phyloP scores from a whole-genome alignment of 768 basidiomycete genomes.

The Gautieria morchelliformis region DNA sequence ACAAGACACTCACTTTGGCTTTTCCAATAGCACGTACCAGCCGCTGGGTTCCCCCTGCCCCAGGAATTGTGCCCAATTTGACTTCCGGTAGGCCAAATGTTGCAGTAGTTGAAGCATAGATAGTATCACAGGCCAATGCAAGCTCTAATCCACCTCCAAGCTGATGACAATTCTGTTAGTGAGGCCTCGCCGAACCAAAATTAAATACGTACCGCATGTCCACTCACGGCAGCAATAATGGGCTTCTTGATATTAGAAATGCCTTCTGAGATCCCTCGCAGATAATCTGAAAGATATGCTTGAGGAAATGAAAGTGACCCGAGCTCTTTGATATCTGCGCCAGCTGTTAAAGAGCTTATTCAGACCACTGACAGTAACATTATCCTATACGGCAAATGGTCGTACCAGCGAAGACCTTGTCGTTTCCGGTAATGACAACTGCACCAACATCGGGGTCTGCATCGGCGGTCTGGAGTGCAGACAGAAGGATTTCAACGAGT shows the following conservation, averaged over 20 bases:
- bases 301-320: slow-evolving; percentile 32
- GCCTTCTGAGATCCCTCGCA: slow-evolving; percentile 33
- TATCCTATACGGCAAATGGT: neutral
- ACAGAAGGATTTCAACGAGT: slow-evolving; percentile 30
- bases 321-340: slow-evolving; percentile 45
- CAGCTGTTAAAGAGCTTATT: slow-evolving; percentile 18
- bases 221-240: slow-evolving; percentile 37
- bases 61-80: slow-evolving; percentile 38
- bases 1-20: slow-evolving; percentile 15
- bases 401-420: slow-evolving; percentile 36
- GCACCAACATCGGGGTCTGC: slow-evolving; percentile 27
- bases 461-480: slow-evolving; percentile 25
- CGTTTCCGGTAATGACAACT: slow-evolving; percentile 35
- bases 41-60: slow-evolving; percentile 36
- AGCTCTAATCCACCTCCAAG: slow-evolving; percentile 43
- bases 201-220: slow-evolving; percentile 30
- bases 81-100: slow-evolving; percentile 40
- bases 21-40: slow-evolving; percentile 35
- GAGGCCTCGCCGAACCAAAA: neutral
- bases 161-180: slow-evolving; percentile 16
- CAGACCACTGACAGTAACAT: too few relatives aligned
- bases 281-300: slow-evolving; percentile 37
- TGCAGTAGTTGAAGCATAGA: slow-evolving; percentile 32
- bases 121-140: slow-evolving; percentile 39
- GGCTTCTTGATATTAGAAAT: slow-evolving; percentile 35